Base-by-base conservation (phyloP, 495 filamentous ascomycete genomes). In the Penicillium salamii region DNA sequence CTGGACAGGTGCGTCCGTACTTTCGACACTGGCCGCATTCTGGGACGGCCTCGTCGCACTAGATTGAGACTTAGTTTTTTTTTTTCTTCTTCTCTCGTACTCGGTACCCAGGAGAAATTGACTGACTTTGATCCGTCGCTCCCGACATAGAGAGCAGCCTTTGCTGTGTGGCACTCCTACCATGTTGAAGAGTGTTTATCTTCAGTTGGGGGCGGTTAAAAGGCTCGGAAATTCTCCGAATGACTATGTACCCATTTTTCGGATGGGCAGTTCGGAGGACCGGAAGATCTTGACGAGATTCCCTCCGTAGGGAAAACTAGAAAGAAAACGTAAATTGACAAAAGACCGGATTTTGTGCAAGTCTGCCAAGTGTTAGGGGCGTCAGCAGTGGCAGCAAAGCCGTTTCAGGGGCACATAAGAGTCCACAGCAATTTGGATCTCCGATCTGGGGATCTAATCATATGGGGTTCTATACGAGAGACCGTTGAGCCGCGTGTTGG, bases 101-200 rank as follows among this genome's bases (percentile, higher is more conserved):
- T n/a, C n/a, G n/a, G n/a, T n/a, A n/a, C n/a, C n/a, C n/a, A n/a
- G n/a, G n/a, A n/a, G n/a, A n/a, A n/a, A n/a, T n/a, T n/a, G n/a
- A 12, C 57, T 47, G 28, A 67, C 67, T 54, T 67, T 71, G 40
- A 71, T 69, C 19, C 66, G 66, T 52, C 68, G 55, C 42, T 66
- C 64, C 17, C 64, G 66, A 55, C 68, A 71, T 26, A 65, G 60
- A 17, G 66, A 39, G 54, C 68, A 71, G 33, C 66, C 68, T 49
- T 60, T 69, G 50, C 66, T 69, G 39, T 71, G 64, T 28, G 68
- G 68, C 31, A 71, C 68, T 21, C 68, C 68, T 46, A 68, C 66
- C 68, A 71, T 71, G 46, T 43, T 60, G 21, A 34, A 18, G 33
- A 47, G 19, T 12, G 35, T 15, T n/a, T 40, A 12, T 48, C 19